phyloP scores from a whole-genome alignment of 208 protist genomes.

The Trypanosoma congolense region DNA sequence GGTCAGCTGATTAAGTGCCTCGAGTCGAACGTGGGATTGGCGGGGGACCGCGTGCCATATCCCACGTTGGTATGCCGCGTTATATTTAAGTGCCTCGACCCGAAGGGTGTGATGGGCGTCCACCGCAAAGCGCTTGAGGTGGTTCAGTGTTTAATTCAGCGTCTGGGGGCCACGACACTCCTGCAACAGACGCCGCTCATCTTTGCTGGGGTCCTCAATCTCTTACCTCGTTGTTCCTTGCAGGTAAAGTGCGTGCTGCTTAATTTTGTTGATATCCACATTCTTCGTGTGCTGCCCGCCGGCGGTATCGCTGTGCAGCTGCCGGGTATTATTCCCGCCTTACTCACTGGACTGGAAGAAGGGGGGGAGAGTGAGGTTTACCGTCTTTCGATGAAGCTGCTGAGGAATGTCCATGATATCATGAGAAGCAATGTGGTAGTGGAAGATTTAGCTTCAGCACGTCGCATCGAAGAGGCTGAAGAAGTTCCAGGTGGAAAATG shows the following conservation, averaged over 20 bases:
- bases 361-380: slow-evolving; percentile 46
- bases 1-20: slow-evolving; percentile 14
- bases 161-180: slow-evolving; percentile 1
- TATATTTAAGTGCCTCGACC: slow-evolving; percentile 37
- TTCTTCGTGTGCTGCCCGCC: slow-evolving; percentile 27
- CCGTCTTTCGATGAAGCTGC: slow-evolving; percentile 32
- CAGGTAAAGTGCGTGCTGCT: slow-evolving; percentile 36
- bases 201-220: slow-evolving; percentile 28
- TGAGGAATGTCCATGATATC: slow-evolving; percentile 16
- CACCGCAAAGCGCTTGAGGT: slow-evolving; percentile 68
- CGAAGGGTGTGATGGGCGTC: slow-evolving; percentile 50
- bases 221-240: slow-evolving; percentile 30
- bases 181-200: slow-evolving; percentile 25
- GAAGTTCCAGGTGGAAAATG: neutral
- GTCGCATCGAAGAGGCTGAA: neutral
- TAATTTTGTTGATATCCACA: slow-evolving; percentile 24
- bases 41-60: slow-evolving; percentile 29
- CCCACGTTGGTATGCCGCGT: slow-evolving; percentile 32
- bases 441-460: neutral
- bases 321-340: slow-evolving; percentile 33
- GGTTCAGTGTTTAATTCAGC: slow-evolving; percentile 14
- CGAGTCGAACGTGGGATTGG: slow-evolving; percentile 24
- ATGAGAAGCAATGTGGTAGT: neutral
- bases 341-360: slow-evolving; percentile 57
- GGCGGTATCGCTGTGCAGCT: slow-evolving; percentile 21